Evolutionary conservation across 1,284 basidiomycete species (phyloP).

Genomic region (Irpex rosettiformis): DNA sequence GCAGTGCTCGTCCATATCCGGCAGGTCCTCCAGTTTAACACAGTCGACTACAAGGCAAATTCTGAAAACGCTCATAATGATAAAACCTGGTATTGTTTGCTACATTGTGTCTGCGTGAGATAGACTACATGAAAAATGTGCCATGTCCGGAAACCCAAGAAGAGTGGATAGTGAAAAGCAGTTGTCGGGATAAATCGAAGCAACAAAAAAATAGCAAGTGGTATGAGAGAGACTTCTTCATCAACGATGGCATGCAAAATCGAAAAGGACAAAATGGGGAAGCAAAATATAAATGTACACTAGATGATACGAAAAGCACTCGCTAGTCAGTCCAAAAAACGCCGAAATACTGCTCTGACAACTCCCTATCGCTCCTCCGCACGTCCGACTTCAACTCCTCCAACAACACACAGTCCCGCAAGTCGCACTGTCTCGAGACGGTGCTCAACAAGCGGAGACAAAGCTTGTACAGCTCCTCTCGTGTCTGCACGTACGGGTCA

Average conservation of each 20-base stretch:
- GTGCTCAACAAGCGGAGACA: neutral
- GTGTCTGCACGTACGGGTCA: neutral
- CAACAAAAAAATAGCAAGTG: no score
- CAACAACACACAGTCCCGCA: slow-evolving; percentile 1
- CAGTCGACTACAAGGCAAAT: neutral
- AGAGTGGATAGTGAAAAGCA: no score
- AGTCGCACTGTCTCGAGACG: neutral
- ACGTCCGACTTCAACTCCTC: slow-evolving; percentile 7
- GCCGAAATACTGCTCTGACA: neutral
- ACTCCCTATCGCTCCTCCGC: neutral
- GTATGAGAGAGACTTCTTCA: neutral
- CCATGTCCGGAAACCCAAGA: neutral
- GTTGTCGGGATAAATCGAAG: neutral
- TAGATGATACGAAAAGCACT: neutral
- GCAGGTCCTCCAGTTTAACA: neutral
- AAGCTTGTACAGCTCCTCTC: slow-evolving; percentile 1
- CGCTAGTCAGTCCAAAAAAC: neutral
- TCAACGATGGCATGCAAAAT: neutral
- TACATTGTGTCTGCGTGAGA: neutral
- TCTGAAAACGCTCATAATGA: no score
- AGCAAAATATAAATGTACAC: neutral
- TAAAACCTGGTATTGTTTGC: neutral
- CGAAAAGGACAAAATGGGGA: no score
- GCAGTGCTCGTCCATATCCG: neutral
- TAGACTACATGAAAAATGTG: neutral